phyloP scores from a whole-genome alignment of 495 filamentous ascomycete genomes.

The Penicillium antarcticum region DNA sequence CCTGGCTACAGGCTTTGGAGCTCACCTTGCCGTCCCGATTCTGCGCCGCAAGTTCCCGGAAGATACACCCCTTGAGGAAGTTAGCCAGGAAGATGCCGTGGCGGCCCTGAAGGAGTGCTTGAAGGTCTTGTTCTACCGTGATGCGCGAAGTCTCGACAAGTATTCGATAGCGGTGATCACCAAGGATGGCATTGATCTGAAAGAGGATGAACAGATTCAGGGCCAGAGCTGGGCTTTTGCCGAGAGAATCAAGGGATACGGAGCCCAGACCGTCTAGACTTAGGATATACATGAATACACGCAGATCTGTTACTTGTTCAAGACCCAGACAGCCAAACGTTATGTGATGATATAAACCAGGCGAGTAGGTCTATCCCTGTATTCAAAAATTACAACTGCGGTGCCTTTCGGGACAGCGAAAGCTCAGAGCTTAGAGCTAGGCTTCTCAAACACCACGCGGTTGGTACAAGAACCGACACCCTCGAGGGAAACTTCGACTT shows the following conservation, averaged over 20 bases:
- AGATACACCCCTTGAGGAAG: constrained; percentile 64
- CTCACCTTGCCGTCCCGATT: constrained; percentile 88
- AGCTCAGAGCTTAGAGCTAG: constrained; percentile 49
- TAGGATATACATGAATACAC: constrained; percentile 10
- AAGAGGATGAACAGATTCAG: constrained; percentile 72
- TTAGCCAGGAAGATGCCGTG: constrained; percentile 77
- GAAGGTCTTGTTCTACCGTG: constrained; percentile 97
- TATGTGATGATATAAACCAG: too few relatives aligned
- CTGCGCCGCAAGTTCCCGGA: constrained; percentile 78
- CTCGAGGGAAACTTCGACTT: constrained; percentile 73
- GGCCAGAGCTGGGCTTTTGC: constrained; percentile 97
- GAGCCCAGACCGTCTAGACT: constrained; percentile 58
- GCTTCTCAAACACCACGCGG: constrained; percentile 63
- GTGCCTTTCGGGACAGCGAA: not conserved
- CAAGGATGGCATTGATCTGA: constrained; percentile 74
- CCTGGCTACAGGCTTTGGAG: constrained; percentile 90
- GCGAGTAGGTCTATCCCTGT: too few relatives aligned
- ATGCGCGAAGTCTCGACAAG: constrained; percentile 85
- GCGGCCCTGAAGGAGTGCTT: constrained; percentile 82
- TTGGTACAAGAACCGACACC: constrained; percentile 69
- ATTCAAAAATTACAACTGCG: not conserved
- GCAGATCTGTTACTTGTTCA: not conserved
- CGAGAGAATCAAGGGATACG: constrained; percentile 77
- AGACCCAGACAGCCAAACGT: too few relatives aligned
- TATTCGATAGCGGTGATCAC: constrained; percentile 91